Evolutionary conservation across 305 asterid genomes (phyloP), one percentile per base, ranked within the genome.

Genomic region (Caryopteris hybrid): DNA sequence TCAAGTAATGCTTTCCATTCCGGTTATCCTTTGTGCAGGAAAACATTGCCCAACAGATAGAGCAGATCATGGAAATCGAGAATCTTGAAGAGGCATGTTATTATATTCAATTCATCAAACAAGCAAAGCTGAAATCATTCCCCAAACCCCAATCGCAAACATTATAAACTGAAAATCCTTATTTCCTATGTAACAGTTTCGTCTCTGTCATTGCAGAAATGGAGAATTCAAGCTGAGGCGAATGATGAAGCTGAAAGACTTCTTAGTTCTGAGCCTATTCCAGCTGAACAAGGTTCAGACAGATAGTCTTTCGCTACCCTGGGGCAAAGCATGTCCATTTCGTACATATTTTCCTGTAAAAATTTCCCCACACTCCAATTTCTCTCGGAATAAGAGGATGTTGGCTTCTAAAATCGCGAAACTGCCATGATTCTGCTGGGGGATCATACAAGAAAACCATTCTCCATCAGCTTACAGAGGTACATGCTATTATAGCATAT

Each of bases 141-240:
- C 50, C 38, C 22, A 6, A 21, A 21, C 34, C 22, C 14, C 36
- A 8, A 20, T 17, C n/a, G 23, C 43, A 43, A 6, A 34, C 21
- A 17, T 1, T 5, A 29, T 53, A 47, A 66, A 59, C 22, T 18
- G 31, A 22, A 38, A 52, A 51, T 50, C 38, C 55, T 13, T 31
- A 22, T 14, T 38, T 21, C 18, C 6, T 0, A 39, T 42, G 21
- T 62, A 43, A 64, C 21, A 29, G 27, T 56, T 63, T 17, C 16
- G 23, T 70, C 68, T 18, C 7, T 65, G 4, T 63, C n/a, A 41
- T 70, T 75, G 73, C 88, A 94, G 96, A 94, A 89, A 83, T 93
- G 97, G 99, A 89, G 66, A 73, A 33, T 84, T 60, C 97, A 93
- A 83, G 99, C 93, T 4, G 99, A 91, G 85, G 97, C 96, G 54